phyloP scores from a whole-genome alignment of 371 early-diverging fungal genomes.

The Phascolomyces articulosus region DNA sequence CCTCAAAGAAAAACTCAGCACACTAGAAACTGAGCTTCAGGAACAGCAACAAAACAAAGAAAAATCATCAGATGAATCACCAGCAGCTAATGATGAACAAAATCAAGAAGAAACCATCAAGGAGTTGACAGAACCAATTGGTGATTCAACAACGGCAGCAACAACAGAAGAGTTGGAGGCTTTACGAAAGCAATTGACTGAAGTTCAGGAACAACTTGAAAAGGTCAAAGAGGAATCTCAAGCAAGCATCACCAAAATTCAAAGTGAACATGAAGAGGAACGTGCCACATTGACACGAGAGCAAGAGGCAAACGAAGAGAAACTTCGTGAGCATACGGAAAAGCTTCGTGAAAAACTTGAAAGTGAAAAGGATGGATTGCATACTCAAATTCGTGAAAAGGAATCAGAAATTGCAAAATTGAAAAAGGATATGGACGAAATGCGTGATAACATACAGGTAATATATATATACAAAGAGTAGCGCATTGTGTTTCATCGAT shows the following conservation, averaged over 20 bases:
- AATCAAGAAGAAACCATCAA: background rate
- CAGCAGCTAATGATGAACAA: background rate
- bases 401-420: conserved; percentile 24
- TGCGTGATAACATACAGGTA: conserved; percentile 28
- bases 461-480: background rate
- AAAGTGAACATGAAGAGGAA: conserved; percentile 18
- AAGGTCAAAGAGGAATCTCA: conserved; percentile 9
- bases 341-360: conserved; percentile 28
- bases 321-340: conserved; percentile 21
- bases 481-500: background rate
- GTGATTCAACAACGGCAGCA: background rate
- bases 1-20: conserved; percentile 14
- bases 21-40: conserved; percentile 12
- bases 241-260: background rate
- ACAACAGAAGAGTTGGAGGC: conserved; percentile 6
- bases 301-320: conserved; percentile 14
- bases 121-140: background rate
- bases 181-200: conserved; percentile 3
- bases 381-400: conserved; percentile 18
- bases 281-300: conserved; percentile 11
- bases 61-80: background rate
- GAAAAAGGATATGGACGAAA: conserved; percentile 25
- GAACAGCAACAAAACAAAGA: background rate
- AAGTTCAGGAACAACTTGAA: conserved; percentile 10
- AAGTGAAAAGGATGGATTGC: conserved; percentile 22